Conservation (phyloP, 345 rosid genomes). For the Ceriops zippeliana region DNA sequence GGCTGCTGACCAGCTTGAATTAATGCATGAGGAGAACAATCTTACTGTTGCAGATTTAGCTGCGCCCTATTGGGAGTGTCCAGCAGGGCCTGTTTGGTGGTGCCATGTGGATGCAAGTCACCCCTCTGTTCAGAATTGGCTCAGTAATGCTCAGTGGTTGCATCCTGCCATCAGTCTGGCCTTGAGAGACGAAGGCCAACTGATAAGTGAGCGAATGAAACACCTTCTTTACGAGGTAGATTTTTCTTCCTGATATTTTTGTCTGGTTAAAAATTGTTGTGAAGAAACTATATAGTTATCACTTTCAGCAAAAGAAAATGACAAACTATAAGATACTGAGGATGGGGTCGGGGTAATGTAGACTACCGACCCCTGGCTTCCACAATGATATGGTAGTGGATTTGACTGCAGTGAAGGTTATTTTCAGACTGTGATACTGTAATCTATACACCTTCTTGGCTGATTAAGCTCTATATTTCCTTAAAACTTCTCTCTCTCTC, state of each 20-base stretch:
- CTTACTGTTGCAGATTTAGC: slow-evolving; percentile 90
- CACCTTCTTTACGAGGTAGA: slow-evolving; percentile 86
- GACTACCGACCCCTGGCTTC: too few species aligned
- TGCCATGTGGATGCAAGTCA: slow-evolving; percentile 73
- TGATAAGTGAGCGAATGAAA: slow-evolving; percentile 91
- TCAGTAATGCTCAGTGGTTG: slow-evolving; percentile 75
- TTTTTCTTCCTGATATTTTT: not conserved
- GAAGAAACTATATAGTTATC: too few species aligned
- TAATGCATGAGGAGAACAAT: slow-evolving; percentile 52
- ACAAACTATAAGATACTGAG: too few species aligned
- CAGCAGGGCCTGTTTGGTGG: slow-evolving; percentile 95
- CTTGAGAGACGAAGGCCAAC: slow-evolving; percentile 75
- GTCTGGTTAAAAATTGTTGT: not conserved
- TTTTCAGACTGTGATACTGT: too few species aligned
- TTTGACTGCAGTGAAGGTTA: too few species aligned
- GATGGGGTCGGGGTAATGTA: too few species aligned
- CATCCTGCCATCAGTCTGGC: slow-evolving; percentile 95
- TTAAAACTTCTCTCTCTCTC: too few species aligned
- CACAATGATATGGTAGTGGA: too few species aligned
- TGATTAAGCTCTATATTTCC: too few species aligned
- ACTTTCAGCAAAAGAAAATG: too few species aligned
- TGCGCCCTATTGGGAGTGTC: slow-evolving; percentile 89
- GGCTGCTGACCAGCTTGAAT: slow-evolving; percentile 46
- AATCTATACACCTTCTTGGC: too few species aligned
- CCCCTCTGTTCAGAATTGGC: slow-evolving; percentile 61